These are phyloP conservation scores for Lanmaoa pseudosensibilis DNA, from an alignment of 768 basidiomycete genomes.

Conservation along the genomic window DNA sequence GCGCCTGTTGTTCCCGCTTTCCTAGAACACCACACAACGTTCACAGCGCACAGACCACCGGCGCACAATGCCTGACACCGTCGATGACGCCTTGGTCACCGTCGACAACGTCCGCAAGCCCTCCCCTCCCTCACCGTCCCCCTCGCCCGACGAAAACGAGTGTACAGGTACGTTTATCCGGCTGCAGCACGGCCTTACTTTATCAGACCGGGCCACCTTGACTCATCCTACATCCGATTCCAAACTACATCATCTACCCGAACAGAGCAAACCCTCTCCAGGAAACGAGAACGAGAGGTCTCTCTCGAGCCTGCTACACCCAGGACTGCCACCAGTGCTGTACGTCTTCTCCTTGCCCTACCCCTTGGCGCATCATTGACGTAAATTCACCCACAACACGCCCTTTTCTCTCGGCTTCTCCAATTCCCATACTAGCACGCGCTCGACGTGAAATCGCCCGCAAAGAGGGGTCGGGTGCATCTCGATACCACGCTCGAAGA, in stretches of 20 bases:
- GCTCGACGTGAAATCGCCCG: conserved; percentile 55
- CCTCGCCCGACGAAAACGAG: conserved; percentile 45
- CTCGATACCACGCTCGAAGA: conserved; percentile 67
- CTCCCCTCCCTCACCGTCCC: conserved; percentile 34
- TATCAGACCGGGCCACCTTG: conserved; percentile 26
- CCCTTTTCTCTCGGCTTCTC: conserved; percentile 16
- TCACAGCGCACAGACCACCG: conserved; percentile 34
- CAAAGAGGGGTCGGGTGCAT: conserved; percentile 72
- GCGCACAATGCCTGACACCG: conserved; percentile 29
- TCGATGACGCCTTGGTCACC: conserved; percentile 16
- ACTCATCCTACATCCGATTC: conserved; percentile 27
- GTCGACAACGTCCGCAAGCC: conserved; percentile 21
- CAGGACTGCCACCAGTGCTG: conserved; percentile 35
- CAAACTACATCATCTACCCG: conserved; percentile 9
- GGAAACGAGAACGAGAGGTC: conserved; percentile 77
- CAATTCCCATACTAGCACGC: conserved; percentile 25
- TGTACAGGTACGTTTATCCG: conserved; percentile 42
- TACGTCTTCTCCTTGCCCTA: conserved; percentile 30
- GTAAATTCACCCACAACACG: conserved; percentile 26
- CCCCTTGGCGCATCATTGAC: conserved; percentile 23
- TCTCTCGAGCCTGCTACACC: conserved; percentile 69
- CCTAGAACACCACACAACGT: conserved; percentile 22
- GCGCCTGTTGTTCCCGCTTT: conserved; percentile 34
- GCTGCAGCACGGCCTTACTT: conserved; percentile 23
- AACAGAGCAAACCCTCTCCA: conserved; percentile 49